Percentiles rank a stretch among this genome's conserved stretches.
Conservation (phyloP, 2,329 filamentous ascomycete species). For the Colletotrichum melonis region DNA sequence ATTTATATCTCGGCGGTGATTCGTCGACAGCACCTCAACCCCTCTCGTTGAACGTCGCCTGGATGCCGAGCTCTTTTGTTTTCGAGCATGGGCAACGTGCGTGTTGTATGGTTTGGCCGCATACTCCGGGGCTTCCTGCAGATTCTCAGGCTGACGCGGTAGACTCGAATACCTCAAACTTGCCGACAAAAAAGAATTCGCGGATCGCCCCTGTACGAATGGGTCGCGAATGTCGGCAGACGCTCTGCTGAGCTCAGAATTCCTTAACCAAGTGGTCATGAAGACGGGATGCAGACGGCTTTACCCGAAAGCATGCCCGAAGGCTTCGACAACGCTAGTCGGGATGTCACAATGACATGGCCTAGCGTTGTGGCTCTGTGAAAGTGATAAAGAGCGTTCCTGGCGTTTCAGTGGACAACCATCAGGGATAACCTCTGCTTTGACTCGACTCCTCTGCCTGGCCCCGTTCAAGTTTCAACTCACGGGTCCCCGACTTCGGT, state of each 20-base stretch:
- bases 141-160: background rate
- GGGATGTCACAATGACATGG: background rate
- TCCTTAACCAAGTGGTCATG: background rate
- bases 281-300: slow-evolving; percentile 9
- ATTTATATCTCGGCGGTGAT: background rate
- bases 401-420: background rate
- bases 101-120: background rate
- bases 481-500: background rate
- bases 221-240: background rate
- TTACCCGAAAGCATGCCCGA: slow-evolving; percentile 8
- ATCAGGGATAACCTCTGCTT: background rate
- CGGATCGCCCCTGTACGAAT: background rate
- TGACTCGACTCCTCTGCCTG: background rate
- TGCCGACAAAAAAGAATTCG: background rate
- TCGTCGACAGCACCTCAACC: background rate
- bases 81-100: background rate
- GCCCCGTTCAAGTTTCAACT: background rate
- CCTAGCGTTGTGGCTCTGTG: background rate
- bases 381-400: background rate
- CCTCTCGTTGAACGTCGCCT: background rate
- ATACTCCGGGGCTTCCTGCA: background rate
- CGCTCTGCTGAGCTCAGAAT: background rate
- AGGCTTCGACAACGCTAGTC: slow-evolving; percentile 6
- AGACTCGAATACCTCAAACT: background rate
- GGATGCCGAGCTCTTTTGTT: background rate